These are phyloP conservation scores for Globisporangium megalacanthum DNA, from an alignment of 352 stramenopile species.

Conservation along the genomic window DNA sequence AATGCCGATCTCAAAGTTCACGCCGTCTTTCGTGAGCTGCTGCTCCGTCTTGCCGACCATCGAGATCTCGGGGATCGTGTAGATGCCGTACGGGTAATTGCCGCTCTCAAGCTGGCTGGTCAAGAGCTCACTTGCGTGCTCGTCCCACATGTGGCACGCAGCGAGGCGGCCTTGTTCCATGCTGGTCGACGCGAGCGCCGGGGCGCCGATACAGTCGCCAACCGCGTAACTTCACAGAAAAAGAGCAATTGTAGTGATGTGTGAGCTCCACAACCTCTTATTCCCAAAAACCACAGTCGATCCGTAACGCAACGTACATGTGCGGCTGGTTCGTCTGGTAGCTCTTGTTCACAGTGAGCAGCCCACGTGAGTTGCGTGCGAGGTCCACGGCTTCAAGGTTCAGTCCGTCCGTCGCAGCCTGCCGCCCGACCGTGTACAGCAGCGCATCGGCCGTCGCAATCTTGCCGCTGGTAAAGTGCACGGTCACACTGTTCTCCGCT, in stretches of 20 bases:
- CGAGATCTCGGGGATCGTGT: constrained; percentile 89
- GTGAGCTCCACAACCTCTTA: background rate
- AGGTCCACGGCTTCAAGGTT: constrained; percentile 82
- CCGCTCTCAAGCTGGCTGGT: constrained; percentile 71
- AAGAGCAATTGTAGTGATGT: background rate
- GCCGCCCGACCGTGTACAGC: constrained; percentile 76
- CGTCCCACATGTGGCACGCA: constrained; percentile 83
- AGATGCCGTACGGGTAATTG: constrained; percentile 90
- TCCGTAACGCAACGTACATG: constrained; percentile 35
- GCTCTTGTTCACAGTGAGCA: constrained; percentile 84
- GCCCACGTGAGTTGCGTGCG: constrained; percentile 64
- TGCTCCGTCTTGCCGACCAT: constrained; percentile 90
- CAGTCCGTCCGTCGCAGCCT: constrained; percentile 74
- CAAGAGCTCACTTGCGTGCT: constrained; percentile 29
- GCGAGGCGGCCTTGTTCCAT: constrained; percentile 87
- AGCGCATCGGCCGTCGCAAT: constrained; percentile 61
- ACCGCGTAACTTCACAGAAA: constrained; percentile 56
- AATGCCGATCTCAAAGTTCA: constrained; percentile 86
- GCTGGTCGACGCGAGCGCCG: constrained; percentile 82
- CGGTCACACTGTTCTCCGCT: constrained; percentile 47
- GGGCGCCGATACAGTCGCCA: constrained; percentile 87
- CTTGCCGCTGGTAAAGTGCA: constrained; percentile 76
- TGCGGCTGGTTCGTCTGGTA: constrained; percentile 83
- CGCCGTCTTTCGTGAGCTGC: constrained; percentile 68
- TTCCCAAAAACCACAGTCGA: background rate